A percentile compares a stretch with the other conserved stretches of the same genome.
phyloP scores from a whole-genome alignment of 2,329 filamentous ascomycete species.

The Daldinia eschscholtzii region DNA sequence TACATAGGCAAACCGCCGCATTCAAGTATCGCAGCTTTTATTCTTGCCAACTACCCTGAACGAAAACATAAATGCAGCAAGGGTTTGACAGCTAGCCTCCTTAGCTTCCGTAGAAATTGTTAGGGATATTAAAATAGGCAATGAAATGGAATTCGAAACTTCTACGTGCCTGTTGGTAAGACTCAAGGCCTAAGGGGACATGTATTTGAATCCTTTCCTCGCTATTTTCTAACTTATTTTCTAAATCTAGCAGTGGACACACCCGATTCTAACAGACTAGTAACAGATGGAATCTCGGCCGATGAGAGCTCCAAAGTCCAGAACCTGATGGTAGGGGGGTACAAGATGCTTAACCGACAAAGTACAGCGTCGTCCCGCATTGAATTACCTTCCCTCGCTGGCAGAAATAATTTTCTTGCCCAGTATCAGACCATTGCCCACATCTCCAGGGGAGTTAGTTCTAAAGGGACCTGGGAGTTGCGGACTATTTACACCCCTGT shows the following conservation, averaged over 20 bases:
- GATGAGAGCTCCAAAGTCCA: conserved; percentile 16
- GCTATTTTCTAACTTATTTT: conserved; percentile 14
- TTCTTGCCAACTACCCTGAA: background rate
- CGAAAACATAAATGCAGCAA: background rate
- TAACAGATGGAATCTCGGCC: conserved; percentile 1
- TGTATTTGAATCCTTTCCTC: conserved; percentile 22
- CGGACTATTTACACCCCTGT: conserved; percentile 18
- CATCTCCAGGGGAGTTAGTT: conserved; percentile 23
- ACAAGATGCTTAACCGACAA: conserved; percentile 18
- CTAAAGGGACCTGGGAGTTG: conserved; percentile 6
- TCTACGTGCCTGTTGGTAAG: conserved; percentile 3
- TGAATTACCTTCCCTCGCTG: conserved; percentile 13
- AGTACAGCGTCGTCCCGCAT: conserved; percentile 27
- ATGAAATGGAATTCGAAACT: conserved; percentile 9
- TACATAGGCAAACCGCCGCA: conserved; percentile 11
- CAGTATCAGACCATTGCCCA: conserved; percentile 35
- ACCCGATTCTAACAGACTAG: background rate
- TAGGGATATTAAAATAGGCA: conserved; percentile 12
- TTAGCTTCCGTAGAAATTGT: background rate
- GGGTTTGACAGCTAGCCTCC: background rate
- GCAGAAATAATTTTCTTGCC: conserved; percentile 21
- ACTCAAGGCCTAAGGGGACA: background rate
- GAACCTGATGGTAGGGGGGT: conserved; percentile 22
- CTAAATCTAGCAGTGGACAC: conserved; percentile 11
- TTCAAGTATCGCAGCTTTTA: background rate